Base-by-base conservation (phyloP, 306 rosid genomes). In the Quercus gilva region DNA sequence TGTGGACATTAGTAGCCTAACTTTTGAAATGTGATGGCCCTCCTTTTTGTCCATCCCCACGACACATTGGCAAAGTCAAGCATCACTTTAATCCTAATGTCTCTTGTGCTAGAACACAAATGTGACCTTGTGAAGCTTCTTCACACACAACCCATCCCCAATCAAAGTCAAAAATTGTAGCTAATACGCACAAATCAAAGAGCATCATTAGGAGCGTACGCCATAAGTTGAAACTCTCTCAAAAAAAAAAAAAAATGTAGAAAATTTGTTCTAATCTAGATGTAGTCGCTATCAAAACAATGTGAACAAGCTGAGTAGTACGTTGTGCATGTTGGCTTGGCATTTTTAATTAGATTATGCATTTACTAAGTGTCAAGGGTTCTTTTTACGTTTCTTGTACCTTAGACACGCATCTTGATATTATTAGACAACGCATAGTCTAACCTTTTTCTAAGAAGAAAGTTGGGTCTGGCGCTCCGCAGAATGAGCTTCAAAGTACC, bases 391-490 rank as follows among this genome's bases (percentile, higher is more conserved):
- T 31, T 31, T 31, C 35, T 31, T 4, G 35, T 31, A 31, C 6
- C 6, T 31, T 31, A 31, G 1, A 31, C 35, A 31, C 1, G 6
- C 35, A 0, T 31, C 35, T 4, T 31, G 35, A 31, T 31, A 0
- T 31, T 31, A 31, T 31, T 31, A 31, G 6, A 31, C 35, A 31
- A 31, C 0, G 0, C 35, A 4, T 31, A 31, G 35, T 31, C 6
- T 31, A 31, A 0, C 1, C 6, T 31, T 31, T 31, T 31, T 31
- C 5, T 31, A 31, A 31, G 6, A 31, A 31, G 35, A 1, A 31
- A 31, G 35, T 31, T 31, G 0, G 35, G 35, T n/a, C n/a, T n/a
- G 35, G 25, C 35, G 0, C 1, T 31, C 1, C 35, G 6, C 0
- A 31, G 35, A 31, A 31, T 31, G 35, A 6, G 5, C 6, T 31